Base-by-base conservation (phyloP, 805 yeast genomes). In the Yamadazyma akitaensis region DNA sequence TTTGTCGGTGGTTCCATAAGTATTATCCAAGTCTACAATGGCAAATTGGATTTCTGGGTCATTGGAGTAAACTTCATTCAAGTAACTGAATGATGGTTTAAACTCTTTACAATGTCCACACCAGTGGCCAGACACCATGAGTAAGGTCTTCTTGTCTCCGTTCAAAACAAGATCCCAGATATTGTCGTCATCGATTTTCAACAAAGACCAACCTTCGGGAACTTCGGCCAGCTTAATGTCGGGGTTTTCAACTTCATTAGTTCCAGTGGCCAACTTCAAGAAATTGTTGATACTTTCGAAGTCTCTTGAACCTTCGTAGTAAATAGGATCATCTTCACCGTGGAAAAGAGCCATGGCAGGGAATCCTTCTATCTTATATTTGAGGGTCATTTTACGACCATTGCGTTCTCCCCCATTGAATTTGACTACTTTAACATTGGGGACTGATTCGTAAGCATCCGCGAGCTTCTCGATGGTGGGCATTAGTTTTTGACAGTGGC, bases 291-390 rank as follows among this genome's bases (percentile, higher is more conserved):
- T 71, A 17, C 75, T 61, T 18, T 74, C 76, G 14, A 75, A 54
- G 35, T 73, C 76, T 53, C 91, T 72, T 24, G 64, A 64, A 1
- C 89, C 86, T 32, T 71, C 70, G 50, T 72, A 86, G 46, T 76
- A 82, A 28, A 76, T 60, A n/a, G 85, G 80, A 33, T 76, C 64
- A 16, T 68, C 58, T 36, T 67, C 66, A 14, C 78, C 77, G 32
- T 82, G 80, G 55, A 85, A 78, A 51, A 84, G 64, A 53, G 73
- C 73, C 44, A 88, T 60, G 34, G 83, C 78, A 3, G 96, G 96
- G 57, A 71, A 87, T 12, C 87, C 86, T 32, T 77, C 67, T 35
- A 80, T 62, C n/a, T 73, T 72, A 60, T 73, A 81, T 55, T 73
- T 69, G 47, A 69, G 70, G 24, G 78, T 70, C 63, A 79, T 67